Conservation (phyloP, 345 rosid species). For the Dipteronia dyeriana region DNA sequence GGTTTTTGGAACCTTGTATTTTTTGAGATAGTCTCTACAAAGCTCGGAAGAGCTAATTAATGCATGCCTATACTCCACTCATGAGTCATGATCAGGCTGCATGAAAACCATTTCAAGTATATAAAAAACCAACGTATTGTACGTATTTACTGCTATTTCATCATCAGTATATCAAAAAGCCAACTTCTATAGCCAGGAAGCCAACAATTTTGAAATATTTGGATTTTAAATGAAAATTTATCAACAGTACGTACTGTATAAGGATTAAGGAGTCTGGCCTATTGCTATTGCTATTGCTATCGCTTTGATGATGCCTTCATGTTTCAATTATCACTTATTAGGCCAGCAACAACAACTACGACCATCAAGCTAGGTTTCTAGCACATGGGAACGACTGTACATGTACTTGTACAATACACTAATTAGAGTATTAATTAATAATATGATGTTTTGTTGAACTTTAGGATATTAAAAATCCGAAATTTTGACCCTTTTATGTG, state of each 20-base stretch:
- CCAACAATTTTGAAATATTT: conserved; percentile 7
- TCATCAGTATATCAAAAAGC: background rate
- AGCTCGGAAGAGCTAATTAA: no score
- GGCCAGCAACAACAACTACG: no score
- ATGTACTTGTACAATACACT: background rate
- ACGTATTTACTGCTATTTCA: no score
- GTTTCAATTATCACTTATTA: no score
- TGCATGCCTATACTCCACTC: no score
- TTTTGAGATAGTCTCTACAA: no score
- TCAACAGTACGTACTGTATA: background rate
- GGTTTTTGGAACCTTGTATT: conserved; percentile 13
- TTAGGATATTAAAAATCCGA: background rate
- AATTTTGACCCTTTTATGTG: background rate
- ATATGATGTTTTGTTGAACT: background rate
- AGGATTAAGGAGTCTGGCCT: background rate
- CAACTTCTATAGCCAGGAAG: conserved; percentile 9
- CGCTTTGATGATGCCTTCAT: background rate
- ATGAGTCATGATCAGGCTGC: no score
- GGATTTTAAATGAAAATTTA: background rate
- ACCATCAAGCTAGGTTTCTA: no score
- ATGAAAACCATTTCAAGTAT: no score
- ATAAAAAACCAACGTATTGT: no score
- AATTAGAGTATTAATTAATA: no score
- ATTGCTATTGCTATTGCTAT: background rate
- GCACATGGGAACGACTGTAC: no score